phyloP scores from a whole-genome alignment of 1,284 basidiomycete genomes.

The Moniliella sp. region DNA sequence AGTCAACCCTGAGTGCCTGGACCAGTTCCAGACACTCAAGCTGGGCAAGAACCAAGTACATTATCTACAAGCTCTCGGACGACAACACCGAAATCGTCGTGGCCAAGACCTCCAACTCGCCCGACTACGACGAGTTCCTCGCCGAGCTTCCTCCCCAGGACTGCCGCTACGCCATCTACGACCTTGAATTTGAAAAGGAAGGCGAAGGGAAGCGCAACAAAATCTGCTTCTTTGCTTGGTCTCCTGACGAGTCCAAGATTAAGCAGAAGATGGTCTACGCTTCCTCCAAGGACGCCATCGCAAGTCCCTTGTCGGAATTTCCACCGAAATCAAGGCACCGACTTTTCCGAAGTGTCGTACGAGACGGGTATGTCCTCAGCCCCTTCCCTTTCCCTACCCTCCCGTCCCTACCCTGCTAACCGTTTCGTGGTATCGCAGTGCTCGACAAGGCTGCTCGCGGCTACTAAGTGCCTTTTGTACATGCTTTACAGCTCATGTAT shows the following conservation, averaged over 20 bases:
- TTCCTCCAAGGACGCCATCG: conserved; percentile 72
- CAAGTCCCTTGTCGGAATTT: conserved; percentile 48
- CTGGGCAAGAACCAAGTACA: conserved; percentile 66
- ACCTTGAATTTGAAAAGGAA: conserved; percentile 64
- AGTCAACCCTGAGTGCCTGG: conserved; percentile 45
- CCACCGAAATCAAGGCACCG: conserved; percentile 72
- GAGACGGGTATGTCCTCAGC: conserved; percentile 58
- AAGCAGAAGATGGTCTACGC: conserved; percentile 88
- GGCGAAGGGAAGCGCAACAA: conserved; percentile 68
- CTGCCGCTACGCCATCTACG: conserved; percentile 76
- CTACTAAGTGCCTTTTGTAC: too few relatives aligned
- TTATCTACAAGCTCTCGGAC: conserved; percentile 54
- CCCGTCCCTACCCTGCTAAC: too few relatives aligned
- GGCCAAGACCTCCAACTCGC: conserved; percentile 16
- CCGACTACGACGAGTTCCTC: conserved; percentile 58
- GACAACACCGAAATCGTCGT: conserved; percentile 43
- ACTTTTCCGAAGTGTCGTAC: conserved; percentile 52
- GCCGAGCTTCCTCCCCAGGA: conserved; percentile 51
- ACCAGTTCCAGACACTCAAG: conserved; percentile 55
- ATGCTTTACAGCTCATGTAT: too few relatives aligned
- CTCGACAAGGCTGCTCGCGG: too few relatives aligned
- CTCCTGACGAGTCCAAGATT: conserved; percentile 64
- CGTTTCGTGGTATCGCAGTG: too few relatives aligned
- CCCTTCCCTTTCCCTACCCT: too few relatives aligned
- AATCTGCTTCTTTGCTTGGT: conserved; percentile 66